phyloP scores from a whole-genome alignment of 768 basidiomycete genomes.

The Candolleomyces aberdarensis region DNA sequence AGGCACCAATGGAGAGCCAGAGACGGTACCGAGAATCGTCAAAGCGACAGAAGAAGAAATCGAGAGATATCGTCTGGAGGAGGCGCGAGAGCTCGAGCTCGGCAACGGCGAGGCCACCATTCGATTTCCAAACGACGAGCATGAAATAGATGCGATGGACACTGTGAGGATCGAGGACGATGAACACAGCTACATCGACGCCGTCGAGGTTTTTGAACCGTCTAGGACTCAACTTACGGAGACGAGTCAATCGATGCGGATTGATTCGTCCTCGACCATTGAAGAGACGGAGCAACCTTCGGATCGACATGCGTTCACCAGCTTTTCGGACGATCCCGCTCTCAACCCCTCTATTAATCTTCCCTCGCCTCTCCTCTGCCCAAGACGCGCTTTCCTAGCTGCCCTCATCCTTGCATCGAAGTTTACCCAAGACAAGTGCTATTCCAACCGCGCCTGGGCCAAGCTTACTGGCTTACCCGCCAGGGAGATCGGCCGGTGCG shows the following conservation, averaged over 20 bases:
- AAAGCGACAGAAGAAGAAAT: constrained; percentile 42
- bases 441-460: constrained; percentile 93
- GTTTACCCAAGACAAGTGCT: constrained; percentile 90
- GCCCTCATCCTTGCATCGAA: constrained; percentile 88
- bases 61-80: constrained; percentile 29
- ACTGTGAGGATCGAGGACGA: constrained; percentile 42
- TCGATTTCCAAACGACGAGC: constrained; percentile 7
- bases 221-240: background rate
- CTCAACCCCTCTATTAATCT: constrained; percentile 33
- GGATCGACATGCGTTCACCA: constrained; percentile 4
- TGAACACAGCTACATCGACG: constrained; percentile 17
- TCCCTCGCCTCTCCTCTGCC: constrained; percentile 84
- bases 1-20: constrained; percentile 37
- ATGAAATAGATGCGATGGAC: constrained; percentile 29
- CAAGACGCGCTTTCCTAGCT: constrained; percentile 85
- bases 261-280: background rate
- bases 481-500: constrained; percentile 83
- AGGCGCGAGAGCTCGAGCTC: constrained; percentile 16
- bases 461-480: constrained; percentile 88
- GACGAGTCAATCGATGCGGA: background rate
- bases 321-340: constrained; percentile 12
- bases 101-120: constrained; percentile 14
- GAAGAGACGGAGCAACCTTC: constrained; percentile 7
- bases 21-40: constrained; percentile 40
- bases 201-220: constrained; percentile 6